Evolutionary conservation across 169 alveolate species (phyloP).

Genomic region (Theileria equi): DNA sequence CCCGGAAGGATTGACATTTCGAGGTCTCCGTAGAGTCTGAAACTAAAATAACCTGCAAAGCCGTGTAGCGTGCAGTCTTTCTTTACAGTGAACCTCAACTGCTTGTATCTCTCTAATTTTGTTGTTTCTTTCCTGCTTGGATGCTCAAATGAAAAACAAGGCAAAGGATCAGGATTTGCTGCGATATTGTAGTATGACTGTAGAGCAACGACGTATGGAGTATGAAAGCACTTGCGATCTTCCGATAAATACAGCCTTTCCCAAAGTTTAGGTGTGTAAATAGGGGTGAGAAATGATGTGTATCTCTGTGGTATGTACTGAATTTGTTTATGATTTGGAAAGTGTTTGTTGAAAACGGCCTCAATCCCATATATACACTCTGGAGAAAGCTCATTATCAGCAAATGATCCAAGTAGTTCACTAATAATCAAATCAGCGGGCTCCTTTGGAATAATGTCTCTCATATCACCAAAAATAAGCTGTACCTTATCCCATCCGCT

Average conservation of each 20-base stretch:
- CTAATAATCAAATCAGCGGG: constrained; percentile 69
- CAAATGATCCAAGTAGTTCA: constrained; percentile 76
- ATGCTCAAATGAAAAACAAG: constrained; percentile 59
- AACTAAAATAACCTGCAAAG: constrained; percentile 71
- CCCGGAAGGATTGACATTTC: constrained; percentile 68
- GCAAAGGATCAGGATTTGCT: constrained; percentile 39
- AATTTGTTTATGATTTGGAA: constrained; percentile 18
- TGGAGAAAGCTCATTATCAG: constrained; percentile 77
- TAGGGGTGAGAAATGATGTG: constrained; percentile 68
- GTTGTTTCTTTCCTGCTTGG: constrained; percentile 32
- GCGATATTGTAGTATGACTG: constrained; percentile 48
- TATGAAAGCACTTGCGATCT: constrained; percentile 23
- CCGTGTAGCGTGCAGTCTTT: constrained; percentile 69
- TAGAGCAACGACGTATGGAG: constrained; percentile 54
- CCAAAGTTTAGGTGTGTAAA: constrained; percentile 70
- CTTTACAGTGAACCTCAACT: constrained; percentile 53
- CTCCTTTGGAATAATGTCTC: constrained; percentile 50
- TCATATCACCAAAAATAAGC: constrained; percentile 71
- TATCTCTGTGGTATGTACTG: constrained; percentile 70
- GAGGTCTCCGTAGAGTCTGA: constrained; percentile 59
- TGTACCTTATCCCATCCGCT: constrained; percentile 68
- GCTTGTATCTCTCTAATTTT: constrained; percentile 60
- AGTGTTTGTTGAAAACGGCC: constrained; percentile 45
- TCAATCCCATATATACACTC: constrained; percentile 76
- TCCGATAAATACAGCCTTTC: constrained; percentile 31